These are phyloP conservation scores for Aspergillus avenaceus DNA, from an alignment of 495 filamentous ascomycete genomes.

Conservation along the genomic window DNA sequence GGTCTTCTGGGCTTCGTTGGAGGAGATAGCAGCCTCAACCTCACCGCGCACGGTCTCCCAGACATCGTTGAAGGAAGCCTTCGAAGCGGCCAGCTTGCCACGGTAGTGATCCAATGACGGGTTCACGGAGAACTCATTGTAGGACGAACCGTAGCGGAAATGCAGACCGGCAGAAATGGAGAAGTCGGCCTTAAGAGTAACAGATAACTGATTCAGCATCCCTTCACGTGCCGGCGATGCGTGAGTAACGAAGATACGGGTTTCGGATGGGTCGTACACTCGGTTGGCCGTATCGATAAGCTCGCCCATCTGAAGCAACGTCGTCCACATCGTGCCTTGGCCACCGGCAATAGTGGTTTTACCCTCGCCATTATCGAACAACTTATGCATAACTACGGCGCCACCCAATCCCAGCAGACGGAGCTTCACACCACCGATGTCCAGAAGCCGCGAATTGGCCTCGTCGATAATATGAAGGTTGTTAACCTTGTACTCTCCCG, in stretches of 20 bases:
- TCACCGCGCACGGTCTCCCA: constrained; percentile 98
- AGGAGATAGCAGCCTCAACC: constrained; percentile 85
- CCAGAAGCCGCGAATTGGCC: constrained; percentile 87
- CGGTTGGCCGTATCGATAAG: constrained; percentile 96
- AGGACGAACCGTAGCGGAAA: constrained; percentile 98
- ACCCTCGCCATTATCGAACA: constrained; percentile 98
- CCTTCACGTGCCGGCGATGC: constrained; percentile 96
- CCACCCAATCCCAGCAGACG: constrained; percentile 91
- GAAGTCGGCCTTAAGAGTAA: constrained; percentile 97
- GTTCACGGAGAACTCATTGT: constrained; percentile 99
- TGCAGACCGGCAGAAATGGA: constrained; percentile 96
- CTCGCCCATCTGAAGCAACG: constrained; percentile 96
- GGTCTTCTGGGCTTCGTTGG: constrained; percentile 89
- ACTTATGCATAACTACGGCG: constrained; percentile 99
- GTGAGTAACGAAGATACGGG: constrained; percentile 96
- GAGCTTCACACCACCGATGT: constrained; percentile 93
- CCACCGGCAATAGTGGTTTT: constrained; percentile 97
- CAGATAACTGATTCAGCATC: constrained; percentile 95
- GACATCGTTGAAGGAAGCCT: constrained; percentile 97
- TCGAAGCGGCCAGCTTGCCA: constrained; percentile 98
- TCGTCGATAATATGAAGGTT: constrained; percentile 99
- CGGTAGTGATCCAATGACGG: constrained; percentile 97
- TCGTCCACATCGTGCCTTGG: constrained; percentile 99
- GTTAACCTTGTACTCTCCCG: constrained; percentile 95
- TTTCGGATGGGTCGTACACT: constrained; percentile 97